These are phyloP conservation scores for Suhomyces coccinellae DNA, from an alignment of 1,139 yeast genomes.

Conservation along the genomic window DNA sequence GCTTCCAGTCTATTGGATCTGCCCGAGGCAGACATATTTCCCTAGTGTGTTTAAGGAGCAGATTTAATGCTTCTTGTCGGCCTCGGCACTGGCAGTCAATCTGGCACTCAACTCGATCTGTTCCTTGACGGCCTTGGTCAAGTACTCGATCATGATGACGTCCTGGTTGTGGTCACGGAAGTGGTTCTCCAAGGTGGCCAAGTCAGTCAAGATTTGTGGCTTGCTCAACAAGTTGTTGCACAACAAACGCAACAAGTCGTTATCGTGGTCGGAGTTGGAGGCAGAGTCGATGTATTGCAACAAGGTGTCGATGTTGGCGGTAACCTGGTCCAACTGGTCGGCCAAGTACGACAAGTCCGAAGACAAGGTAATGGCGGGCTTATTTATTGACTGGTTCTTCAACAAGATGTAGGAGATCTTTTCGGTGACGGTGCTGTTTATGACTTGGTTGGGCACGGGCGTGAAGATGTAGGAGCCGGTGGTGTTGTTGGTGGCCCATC, in stretches of 20 bases:
- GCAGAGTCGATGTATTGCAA: constrained; percentile 48
- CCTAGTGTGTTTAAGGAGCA: too few relatives aligned
- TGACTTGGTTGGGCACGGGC: constrained; percentile 70
- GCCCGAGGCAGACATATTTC: too few relatives aligned
- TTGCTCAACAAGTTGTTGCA: constrained; percentile 60
- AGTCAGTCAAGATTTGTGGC: constrained; percentile 58
- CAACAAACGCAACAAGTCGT: constrained; percentile 65
- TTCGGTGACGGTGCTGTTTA: constrained; percentile 60
- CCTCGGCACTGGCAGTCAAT: constrained; percentile 50
- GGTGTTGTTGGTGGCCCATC: constrained; percentile 40
- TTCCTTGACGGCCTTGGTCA: constrained; percentile 82
- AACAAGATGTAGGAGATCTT: constrained; percentile 52
- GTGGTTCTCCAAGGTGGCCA: constrained; percentile 57
- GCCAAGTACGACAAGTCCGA: constrained; percentile 46
- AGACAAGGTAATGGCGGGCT: constrained; percentile 21
- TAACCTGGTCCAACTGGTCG: constrained; percentile 55
- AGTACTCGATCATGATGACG: constrained; percentile 77
- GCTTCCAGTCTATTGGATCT: not conserved
- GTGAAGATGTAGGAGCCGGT: constrained; percentile 67
- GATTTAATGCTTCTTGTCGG: constrained; percentile 19
- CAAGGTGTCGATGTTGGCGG: constrained; percentile 52
- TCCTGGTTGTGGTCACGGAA: constrained; percentile 80
- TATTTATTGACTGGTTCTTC: constrained; percentile 23
- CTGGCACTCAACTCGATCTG: constrained; percentile 81
- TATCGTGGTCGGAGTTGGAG: constrained; percentile 47